These are phyloP conservation scores for Neofusicoccum umdonicola DNA, from an alignment of 2,329 filamentous ascomycete genomes.

Conservation along the genomic window DNA sequence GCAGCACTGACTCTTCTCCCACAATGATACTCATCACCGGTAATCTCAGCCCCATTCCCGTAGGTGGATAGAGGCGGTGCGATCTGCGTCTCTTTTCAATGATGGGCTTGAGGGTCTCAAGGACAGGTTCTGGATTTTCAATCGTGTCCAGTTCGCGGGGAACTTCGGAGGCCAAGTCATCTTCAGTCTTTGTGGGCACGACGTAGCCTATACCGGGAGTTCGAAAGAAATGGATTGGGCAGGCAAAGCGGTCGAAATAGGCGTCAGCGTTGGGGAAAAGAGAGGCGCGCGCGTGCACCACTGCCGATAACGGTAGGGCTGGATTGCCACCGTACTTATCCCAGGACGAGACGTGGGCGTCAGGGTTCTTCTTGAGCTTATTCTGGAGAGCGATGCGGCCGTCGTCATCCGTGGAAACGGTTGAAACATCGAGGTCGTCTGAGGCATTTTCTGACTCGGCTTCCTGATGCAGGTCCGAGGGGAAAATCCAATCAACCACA, in stretches of 20 bases:
- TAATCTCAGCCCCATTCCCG: conserved; percentile 37
- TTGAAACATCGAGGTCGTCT: neutral
- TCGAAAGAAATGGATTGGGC: conserved; percentile 51
- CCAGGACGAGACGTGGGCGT: conserved; percentile 57
- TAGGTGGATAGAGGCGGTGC: conserved; percentile 42
- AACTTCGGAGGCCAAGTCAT: conserved; percentile 25
- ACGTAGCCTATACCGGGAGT: conserved; percentile 21
- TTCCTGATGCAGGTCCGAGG: conserved; percentile 29
- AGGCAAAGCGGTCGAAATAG: conserved; percentile 51
- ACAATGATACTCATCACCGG: conserved; percentile 43
- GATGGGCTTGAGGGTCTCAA: conserved; percentile 25
- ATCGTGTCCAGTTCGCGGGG: neutral
- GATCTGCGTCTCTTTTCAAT: conserved; percentile 25
- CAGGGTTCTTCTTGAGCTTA: conserved; percentile 70
- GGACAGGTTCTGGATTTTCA: conserved; percentile 25
- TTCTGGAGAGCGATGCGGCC: conserved; percentile 63
- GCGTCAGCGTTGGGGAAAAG: conserved; percentile 44
- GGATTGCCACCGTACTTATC: conserved; percentile 26
- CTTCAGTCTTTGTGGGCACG: conserved; percentile 28
- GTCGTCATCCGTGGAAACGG: conserved; percentile 68
- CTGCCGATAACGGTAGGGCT: conserved; percentile 27
- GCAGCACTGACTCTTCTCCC: conserved; percentile 37
- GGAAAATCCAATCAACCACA: conserved; percentile 48
- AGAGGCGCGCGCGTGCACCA: conserved; percentile 34
- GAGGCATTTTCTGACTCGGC: conserved; percentile 10